Evolutionary conservation across 371 early-diverging fungal genomes (phyloP).

Genomic region (Homolaphlyctis polyrhiza): DNA sequence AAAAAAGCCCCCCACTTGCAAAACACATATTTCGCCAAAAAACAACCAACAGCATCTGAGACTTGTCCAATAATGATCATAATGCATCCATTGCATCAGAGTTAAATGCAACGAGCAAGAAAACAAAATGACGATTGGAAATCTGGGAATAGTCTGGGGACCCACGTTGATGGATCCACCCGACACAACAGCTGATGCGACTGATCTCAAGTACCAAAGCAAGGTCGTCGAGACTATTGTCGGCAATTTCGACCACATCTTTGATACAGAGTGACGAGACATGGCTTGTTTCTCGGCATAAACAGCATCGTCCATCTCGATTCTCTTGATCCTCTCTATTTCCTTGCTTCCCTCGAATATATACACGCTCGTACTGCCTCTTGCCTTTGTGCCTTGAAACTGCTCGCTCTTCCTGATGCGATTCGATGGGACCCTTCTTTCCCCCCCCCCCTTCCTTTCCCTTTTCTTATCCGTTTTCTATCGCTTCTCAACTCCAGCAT

Average conservation of each 20-base stretch:
- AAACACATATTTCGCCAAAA: no score
- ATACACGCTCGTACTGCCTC: no score
- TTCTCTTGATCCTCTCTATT: not conserved
- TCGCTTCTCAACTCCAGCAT: no score
- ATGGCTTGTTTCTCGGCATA: not conserved
- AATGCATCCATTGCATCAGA: constrained; percentile 30
- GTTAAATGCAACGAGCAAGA: constrained; percentile 67
- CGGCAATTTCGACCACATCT: constrained; percentile 29
- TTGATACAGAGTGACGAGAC: constrained; percentile 16
- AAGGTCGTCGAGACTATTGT: constrained; percentile 34
- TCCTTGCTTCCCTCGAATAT: no score
- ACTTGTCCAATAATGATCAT: not conserved
- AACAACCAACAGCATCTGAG: no score
- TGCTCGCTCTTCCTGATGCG: no score
- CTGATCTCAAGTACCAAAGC: constrained; percentile 29
- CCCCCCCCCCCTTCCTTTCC: not conserved
- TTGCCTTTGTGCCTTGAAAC: no score
- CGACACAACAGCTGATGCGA: constrained; percentile 16
- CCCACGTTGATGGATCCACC: constrained; percentile 71
- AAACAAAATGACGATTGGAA: constrained; percentile 82
- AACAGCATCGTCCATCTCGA: not conserved
- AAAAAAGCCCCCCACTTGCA: no score
- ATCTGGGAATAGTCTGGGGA: constrained; percentile 77
- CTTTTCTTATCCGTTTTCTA: no score
- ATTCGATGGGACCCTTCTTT: not conserved